Evolutionary conservation across 441 rosid genomes (phyloP).

Genomic region (Cnidoscolus chayamansa): DNA sequence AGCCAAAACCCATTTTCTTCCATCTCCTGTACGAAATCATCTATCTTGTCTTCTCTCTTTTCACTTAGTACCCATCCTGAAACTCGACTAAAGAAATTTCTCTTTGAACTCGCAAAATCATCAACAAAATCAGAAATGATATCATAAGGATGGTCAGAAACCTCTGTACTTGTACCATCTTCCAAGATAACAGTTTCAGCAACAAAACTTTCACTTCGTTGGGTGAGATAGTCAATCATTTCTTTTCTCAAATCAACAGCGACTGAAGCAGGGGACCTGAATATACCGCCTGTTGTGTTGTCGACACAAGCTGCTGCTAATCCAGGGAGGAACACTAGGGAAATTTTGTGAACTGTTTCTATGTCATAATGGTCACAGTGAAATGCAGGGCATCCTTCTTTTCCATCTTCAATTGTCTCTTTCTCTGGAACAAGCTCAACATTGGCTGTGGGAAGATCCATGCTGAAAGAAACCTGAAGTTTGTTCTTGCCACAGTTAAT

Average conservation of each 20-base stretch:
- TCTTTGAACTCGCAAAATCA: slow-evolving; percentile 66
- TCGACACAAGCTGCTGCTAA: slow-evolving; percentile 81
- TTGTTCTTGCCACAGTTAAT: slow-evolving; percentile 1
- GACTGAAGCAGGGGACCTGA: slow-evolving; percentile 69
- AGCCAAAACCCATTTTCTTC: slow-evolving; percentile 79
- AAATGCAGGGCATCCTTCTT: slow-evolving; percentile 47
- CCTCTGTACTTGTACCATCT: slow-evolving; percentile 46
- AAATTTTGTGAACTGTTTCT: slow-evolving; percentile 57
- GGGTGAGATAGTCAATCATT: slow-evolving; percentile 60
- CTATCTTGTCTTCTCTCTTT: slow-evolving; percentile 76
- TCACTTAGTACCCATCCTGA: slow-evolving; percentile 88
- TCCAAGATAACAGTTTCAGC: slow-evolving; percentile 66
- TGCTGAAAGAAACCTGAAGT: slow-evolving; percentile 17
- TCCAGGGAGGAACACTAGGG: slow-evolving; percentile 67
- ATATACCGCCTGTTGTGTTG: slow-evolving; percentile 77
- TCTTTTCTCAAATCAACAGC: slow-evolving; percentile 77
- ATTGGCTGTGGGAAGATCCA: slow-evolving; percentile 51
- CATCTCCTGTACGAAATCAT: slow-evolving; percentile 85
- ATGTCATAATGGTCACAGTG: slow-evolving; percentile 66
- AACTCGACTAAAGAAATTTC: slow-evolving; percentile 73
- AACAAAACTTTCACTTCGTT: slow-evolving; percentile 73
- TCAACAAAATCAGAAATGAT: slow-evolving; percentile 68
- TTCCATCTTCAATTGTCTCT: slow-evolving; percentile 56
- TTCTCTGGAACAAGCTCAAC: slow-evolving; percentile 47
- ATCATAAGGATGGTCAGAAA: slow-evolving; percentile 68